Conservation (phyloP, 805 yeast genomes). For the Candida oleophila region DNA sequence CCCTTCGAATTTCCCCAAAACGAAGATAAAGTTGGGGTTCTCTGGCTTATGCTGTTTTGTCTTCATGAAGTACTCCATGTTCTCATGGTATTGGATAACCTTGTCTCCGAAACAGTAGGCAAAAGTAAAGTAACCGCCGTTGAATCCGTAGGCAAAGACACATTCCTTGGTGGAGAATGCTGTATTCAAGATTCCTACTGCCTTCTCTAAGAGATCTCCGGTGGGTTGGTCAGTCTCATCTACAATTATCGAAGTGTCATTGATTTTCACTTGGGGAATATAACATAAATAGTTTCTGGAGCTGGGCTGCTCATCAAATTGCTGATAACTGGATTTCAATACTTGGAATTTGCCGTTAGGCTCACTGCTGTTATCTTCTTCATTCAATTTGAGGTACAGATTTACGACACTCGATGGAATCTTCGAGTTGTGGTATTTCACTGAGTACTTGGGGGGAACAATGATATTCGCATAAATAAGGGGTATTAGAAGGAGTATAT, state of each 20-base stretch:
- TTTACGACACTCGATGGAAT: conserved; percentile 16
- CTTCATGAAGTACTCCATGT: conserved; percentile 17
- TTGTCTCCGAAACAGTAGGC: conserved; percentile 49
- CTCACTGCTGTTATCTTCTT: not conserved
- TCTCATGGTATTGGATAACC: conserved; percentile 49
- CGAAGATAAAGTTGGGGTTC: conserved; percentile 31
- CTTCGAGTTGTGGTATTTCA: conserved; percentile 15
- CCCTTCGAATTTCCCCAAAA: conserved; percentile 36
- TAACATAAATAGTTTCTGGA: conserved; percentile 1
- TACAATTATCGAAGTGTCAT: not conserved
- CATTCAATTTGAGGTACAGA: conserved; percentile 9
- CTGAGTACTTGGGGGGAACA: conserved; percentile 12
- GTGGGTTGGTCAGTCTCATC: conserved; percentile 3
- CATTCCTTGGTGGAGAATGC: conserved; percentile 22
- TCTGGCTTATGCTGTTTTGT: conserved; percentile 30
- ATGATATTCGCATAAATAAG: not conserved
- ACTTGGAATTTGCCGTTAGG: not conserved
- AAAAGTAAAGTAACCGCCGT: conserved; percentile 55
- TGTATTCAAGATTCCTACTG: conserved; percentile 13
- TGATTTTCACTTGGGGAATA: not conserved
- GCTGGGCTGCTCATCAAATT: not conserved
- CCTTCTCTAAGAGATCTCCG: conserved; percentile 14
- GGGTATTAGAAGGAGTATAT: not conserved
- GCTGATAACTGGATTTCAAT: not conserved
- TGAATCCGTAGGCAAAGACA: conserved; percentile 20